Evolutionary conservation across 2,329 filamentous ascomycete genomes (phyloP).

Genomic region (Diplocarpon mali): DNA sequence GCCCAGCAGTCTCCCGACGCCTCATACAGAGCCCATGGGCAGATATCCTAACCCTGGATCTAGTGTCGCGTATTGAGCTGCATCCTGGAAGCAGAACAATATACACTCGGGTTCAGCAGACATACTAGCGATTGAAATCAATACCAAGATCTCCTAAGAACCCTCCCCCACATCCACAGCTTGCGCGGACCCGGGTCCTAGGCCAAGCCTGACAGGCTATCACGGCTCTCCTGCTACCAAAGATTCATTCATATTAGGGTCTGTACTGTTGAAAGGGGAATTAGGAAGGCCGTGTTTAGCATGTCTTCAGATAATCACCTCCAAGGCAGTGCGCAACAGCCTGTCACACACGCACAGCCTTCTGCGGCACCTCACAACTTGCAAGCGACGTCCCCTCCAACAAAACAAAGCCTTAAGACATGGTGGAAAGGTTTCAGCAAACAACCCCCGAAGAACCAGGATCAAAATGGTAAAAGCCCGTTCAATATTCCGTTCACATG

Average conservation of each 20-base stretch:
- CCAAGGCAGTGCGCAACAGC: constrained; percentile 22
- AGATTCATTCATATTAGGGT: constrained; percentile 5
- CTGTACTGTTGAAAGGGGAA: constrained; percentile 13
- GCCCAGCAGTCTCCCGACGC: constrained; percentile 8
- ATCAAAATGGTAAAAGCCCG: constrained; percentile 37
- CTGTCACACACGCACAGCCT: constrained; percentile 23
- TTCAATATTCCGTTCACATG: constrained; percentile 21
- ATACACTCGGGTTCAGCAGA: background rate
- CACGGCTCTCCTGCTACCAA: constrained; percentile 9
- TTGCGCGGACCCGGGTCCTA: constrained; percentile 8
- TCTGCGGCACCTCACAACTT: constrained; percentile 14
- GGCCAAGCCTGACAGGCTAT: constrained; percentile 12
- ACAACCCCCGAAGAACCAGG: constrained; percentile 47
- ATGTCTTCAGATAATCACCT: constrained; percentile 21
- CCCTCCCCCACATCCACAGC: constrained; percentile 2
- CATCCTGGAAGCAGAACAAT: background rate
- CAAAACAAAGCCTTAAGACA: constrained; percentile 77
- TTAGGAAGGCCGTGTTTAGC: constrained; percentile 8
- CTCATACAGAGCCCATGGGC: background rate
- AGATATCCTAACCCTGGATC: background rate
- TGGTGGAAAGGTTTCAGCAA: constrained; percentile 95
- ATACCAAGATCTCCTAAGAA: background rate
- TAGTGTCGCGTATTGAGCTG: constrained; percentile 3
- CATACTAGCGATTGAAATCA: background rate
- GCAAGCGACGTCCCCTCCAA: constrained; percentile 56